A percentile compares a stretch with the other conserved stretches of the same genome.
Conservation (phyloP, 805 yeast species). For the Zygosaccharomyces gambellarensis region DNA sequence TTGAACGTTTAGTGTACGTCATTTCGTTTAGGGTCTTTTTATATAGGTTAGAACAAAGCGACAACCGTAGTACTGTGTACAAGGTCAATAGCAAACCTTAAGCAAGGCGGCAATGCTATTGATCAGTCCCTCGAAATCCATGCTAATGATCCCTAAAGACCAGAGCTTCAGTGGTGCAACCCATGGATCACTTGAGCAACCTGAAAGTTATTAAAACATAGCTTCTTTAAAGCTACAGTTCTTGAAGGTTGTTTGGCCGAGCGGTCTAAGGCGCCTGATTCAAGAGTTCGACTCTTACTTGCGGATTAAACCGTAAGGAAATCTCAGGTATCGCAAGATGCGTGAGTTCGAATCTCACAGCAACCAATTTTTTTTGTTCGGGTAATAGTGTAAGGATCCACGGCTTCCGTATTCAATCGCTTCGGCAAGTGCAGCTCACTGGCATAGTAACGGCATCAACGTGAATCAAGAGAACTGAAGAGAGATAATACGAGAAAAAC, state of each 20-base stretch:
- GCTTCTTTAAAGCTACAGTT: neutral
- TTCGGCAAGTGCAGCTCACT: neutral
- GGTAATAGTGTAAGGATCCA: neutral
- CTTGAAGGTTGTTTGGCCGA: conserved; percentile 27
- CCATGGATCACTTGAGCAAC: too few relatives aligned
- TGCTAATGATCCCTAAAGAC: too few relatives aligned
- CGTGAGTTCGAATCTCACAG: conserved; percentile 32
- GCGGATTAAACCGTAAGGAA: conserved; percentile 15
- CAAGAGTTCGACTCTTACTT: conserved; percentile 25
- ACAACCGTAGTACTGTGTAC: too few relatives aligned
- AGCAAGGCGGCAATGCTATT: too few relatives aligned
- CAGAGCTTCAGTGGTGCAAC: too few relatives aligned
- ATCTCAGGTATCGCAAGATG: conserved; percentile 31
- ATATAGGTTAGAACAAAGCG: too few relatives aligned
- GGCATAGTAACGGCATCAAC: neutral
- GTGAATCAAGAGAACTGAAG: neutral
- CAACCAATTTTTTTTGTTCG: conserved; percentile 20
- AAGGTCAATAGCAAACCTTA: too few relatives aligned
- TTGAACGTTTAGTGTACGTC: too few relatives aligned
- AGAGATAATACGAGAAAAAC: neutral
- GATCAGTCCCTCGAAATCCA: too few relatives aligned
- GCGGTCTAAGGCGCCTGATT: conserved; percentile 34
- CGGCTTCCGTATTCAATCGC: neutral
- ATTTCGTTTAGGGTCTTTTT: too few relatives aligned
- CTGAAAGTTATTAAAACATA: neutral